These are phyloP conservation scores for Candida caryicola DNA, from an alignment of 805 yeast genomes.

Conservation along the genomic window DNA sequence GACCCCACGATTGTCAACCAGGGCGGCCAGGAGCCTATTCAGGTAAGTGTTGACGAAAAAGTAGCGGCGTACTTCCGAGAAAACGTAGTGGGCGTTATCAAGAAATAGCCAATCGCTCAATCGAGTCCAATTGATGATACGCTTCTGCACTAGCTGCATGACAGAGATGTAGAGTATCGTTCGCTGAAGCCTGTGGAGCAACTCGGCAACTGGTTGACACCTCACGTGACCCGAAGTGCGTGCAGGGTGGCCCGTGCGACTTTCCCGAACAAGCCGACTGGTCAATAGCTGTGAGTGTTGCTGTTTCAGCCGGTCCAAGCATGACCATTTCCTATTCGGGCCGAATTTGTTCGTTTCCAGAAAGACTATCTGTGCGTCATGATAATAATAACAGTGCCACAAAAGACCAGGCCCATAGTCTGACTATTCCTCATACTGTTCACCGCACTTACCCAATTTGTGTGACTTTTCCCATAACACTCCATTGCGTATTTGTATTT, in stretches of 20 bases:
- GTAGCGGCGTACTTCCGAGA: conserved; percentile 20
- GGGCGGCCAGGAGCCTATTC: conserved; percentile 48
- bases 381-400: background rate
- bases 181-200: no score
- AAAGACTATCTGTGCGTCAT: background rate
- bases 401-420: no score
- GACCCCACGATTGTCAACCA: conserved; percentile 46
- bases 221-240: no score
- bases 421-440: no score
- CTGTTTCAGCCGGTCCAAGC: conserved; percentile 13
- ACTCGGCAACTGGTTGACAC: no score
- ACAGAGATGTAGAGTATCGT: background rate
- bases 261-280: conserved; percentile 18
- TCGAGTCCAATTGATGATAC: no score
- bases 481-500: conserved; percentile 1
- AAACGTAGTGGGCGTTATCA: no score
- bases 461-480: conserved; percentile 2
- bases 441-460: no score
- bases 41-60: conserved; percentile 35
- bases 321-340: conserved; percentile 19
- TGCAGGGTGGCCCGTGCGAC: no score
- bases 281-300: conserved; percentile 8
- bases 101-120: no score
- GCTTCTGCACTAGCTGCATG: no score
- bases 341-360: background rate